These are phyloP conservation scores for Crotalaria pallida DNA, from an alignment of 306 rosid genomes.

Conservation along the genomic window DNA sequence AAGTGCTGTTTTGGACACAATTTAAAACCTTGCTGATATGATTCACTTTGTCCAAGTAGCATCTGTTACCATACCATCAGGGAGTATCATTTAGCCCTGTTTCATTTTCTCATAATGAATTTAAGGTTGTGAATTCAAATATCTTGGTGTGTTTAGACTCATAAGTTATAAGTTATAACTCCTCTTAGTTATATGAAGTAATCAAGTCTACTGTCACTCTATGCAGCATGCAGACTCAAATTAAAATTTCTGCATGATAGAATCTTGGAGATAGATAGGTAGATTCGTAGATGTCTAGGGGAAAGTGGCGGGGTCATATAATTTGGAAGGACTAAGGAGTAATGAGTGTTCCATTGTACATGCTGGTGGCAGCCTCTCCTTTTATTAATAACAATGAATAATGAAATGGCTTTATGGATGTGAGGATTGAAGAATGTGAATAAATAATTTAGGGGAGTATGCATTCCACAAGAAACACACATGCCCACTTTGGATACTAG, in stretches of 20 bases:
- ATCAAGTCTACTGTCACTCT: background rate
- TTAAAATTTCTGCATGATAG: background rate
- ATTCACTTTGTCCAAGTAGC: constrained; percentile 3
- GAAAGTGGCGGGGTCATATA: background rate
- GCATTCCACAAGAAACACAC: constrained; percentile 35
- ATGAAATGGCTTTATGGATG: background rate
- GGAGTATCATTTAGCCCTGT: background rate
- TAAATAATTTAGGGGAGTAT: constrained; percentile 18
- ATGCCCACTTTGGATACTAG: constrained; percentile 7
- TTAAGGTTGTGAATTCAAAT: background rate
- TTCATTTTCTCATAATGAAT: background rate
- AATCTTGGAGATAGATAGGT: background rate
- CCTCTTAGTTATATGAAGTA: background rate
- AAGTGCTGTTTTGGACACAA: too few relatives aligned
- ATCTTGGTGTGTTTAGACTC: background rate
- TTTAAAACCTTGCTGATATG: too few relatives aligned
- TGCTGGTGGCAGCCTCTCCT: background rate
- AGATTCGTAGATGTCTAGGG: background rate
- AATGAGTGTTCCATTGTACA: background rate
- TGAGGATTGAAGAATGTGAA: background rate
- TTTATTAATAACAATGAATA: background rate
- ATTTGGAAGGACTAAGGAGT: background rate
- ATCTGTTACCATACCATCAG: background rate
- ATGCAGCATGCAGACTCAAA: background rate
- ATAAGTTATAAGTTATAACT: too few relatives aligned